These are phyloP conservation scores for Penicillium sp. DNA, from an alignment of 2,329 filamentous ascomycete genomes.

Conservation along the genomic window DNA sequence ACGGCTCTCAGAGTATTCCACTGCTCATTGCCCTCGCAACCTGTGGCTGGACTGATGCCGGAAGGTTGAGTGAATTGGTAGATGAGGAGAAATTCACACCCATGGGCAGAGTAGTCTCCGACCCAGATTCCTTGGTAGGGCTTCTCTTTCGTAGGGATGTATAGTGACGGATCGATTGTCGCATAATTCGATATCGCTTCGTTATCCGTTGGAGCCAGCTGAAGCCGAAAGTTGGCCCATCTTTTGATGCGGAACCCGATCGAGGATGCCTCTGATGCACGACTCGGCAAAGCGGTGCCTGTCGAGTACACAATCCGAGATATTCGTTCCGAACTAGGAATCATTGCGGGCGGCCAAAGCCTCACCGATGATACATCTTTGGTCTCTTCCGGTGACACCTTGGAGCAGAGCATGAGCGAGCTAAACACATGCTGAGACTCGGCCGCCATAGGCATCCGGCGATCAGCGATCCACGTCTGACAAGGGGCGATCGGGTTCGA, in stretches of 20 bases:
- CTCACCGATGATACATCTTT: constrained; percentile 42
- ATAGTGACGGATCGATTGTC: constrained; percentile 73
- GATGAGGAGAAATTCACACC: constrained; percentile 84
- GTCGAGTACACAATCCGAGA: constrained; percentile 42
- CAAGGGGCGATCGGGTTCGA: constrained; percentile 30
- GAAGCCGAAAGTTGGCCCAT: constrained; percentile 69
- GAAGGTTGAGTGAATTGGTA: constrained; percentile 62
- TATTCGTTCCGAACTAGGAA: constrained; percentile 67
- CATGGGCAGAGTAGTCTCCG: constrained; percentile 85
- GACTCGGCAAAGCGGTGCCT: constrained; percentile 42
- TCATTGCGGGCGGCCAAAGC: constrained; percentile 75
- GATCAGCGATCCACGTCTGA: constrained; percentile 40
- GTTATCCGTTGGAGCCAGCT: constrained; percentile 19
- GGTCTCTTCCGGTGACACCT: constrained; percentile 47
- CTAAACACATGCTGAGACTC: constrained; percentile 61
- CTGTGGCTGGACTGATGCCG: constrained; percentile 24
- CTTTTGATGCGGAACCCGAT: constrained; percentile 73
- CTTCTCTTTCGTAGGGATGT: constrained; percentile 77
- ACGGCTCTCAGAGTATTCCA: constrained; percentile 76
- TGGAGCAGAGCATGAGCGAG: constrained; percentile 68
- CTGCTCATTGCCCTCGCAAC: constrained; percentile 50
- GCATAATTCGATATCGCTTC: constrained; percentile 66
- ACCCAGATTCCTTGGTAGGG: constrained; percentile 92
- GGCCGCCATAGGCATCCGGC: constrained; percentile 59
- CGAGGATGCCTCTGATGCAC: constrained; percentile 63